Base-by-base conservation (phyloP, 306 rosid species). In the Lablab purpureus region DNA sequence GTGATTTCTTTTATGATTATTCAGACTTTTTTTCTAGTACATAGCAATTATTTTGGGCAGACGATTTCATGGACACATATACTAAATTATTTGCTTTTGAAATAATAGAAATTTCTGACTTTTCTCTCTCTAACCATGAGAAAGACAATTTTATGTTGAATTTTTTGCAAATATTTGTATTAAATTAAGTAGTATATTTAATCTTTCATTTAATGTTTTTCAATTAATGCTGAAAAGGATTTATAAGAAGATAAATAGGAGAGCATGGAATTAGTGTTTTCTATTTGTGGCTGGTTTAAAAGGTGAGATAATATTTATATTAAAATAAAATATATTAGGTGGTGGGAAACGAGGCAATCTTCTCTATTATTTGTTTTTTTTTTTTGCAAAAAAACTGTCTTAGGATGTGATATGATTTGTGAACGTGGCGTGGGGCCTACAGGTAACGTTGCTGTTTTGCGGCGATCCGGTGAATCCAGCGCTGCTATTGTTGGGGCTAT, bases 391-490 rank as follows among this genome's bases (percentile, higher is more conserved):
- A 28, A 14, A 6, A 17, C 0, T 6, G 43, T 0, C 43, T 8
- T 40, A 10, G 45, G 45, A n/a, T 10, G 0, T 10, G 36, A 67
- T 43, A 23, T 67, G 36, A 22, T 43, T 67, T 13, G 37, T 40
- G 32, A 47, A 58, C 13, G 34, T 43, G 58, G 51, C 11, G n/a
- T 76, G 74, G 84, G 17, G 22, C 32, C 25, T 9, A 25, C 82
- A 94, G 97, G 92, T 92, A 7, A 86, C 92, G 0, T 7, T 89
- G 11, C 0, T 90, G 14, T 94, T 94, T 71, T 92, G 97, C 17
- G 97, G 98, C 6, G 94, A 92, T 4, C 94, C 97, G 0, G 27
- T 94, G 70, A 92, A 82, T 50, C 97, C 97, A 22, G 74, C 93
- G 5, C 49, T 92, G 13, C 63, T 94, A 0, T 60, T 94, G 4